Conservation (phyloP, 2,329 filamentous ascomycete species). For the Trichoderma atroviride region DNA sequence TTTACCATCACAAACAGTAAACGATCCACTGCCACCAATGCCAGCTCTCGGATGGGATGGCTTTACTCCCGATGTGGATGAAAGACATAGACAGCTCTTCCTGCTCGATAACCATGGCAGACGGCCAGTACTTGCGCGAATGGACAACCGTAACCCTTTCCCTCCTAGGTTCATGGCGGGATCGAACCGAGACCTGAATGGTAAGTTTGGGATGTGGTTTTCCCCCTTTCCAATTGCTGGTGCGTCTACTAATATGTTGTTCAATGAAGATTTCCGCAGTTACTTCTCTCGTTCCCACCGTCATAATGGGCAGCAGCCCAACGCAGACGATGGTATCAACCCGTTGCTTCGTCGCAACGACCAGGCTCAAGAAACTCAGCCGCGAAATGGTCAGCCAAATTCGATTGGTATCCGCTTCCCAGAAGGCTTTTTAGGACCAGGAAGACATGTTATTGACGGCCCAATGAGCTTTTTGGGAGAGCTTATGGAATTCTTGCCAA, state of each 20-base stretch:
- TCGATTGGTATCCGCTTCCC: conserved; percentile 58
- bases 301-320: conserved; percentile 55
- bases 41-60: conserved; percentile 61
- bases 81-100: conserved; percentile 50
- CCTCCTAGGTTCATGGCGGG: conserved; percentile 58
- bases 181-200: conserved; percentile 56
- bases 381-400: conserved; percentile 53
- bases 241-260: conserved; percentile 15
- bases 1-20: neutral
- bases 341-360: conserved; percentile 74
- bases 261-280: conserved; percentile 50
- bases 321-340: conserved; percentile 80
- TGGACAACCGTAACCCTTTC: conserved; percentile 60
- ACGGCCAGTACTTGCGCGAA: conserved; percentile 39
- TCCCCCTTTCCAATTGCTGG: neutral
- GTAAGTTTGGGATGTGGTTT: conserved; percentile 40
- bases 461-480: conserved; percentile 60
- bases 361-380: conserved; percentile 48
- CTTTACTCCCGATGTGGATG: conserved; percentile 54
- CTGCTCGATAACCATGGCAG: conserved; percentile 55
- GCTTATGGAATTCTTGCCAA: conserved; percentile 57
- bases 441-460: conserved; percentile 47
- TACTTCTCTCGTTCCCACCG: conserved; percentile 57
- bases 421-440: conserved; percentile 47
- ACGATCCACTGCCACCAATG: conserved; percentile 42